Conservation (phyloP, 441 rosid species). For the Manihot esculenta region DNA sequence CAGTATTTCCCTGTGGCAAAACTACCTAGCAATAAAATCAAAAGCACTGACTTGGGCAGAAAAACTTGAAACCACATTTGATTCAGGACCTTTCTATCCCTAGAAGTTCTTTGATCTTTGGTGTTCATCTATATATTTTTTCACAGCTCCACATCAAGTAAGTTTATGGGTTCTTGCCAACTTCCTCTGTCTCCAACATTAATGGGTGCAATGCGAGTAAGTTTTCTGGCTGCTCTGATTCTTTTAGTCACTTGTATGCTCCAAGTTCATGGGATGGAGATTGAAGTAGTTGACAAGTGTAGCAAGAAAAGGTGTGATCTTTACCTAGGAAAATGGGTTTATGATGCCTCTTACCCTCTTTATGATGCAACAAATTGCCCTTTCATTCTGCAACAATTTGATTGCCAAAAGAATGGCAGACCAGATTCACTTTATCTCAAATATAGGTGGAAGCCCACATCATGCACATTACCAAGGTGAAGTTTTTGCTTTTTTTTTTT, state of each 20-base stretch:
- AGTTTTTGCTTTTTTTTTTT: not conserved
- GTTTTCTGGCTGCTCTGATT: not conserved
- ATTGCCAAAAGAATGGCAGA: constrained; percentile 14
- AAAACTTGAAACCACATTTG: not conserved
- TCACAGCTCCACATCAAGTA: not conserved
- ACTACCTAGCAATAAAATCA: not conserved
- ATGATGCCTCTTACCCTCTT: constrained; percentile 20
- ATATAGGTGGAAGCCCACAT: constrained; percentile 17
- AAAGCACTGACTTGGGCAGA: not conserved
- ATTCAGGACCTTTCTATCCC: not conserved
- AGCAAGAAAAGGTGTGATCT: constrained; percentile 10
- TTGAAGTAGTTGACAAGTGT: not conserved
- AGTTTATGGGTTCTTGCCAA: not conserved
- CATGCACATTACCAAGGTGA: constrained; percentile 20
- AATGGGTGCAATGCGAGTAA: not conserved
- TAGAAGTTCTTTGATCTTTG: not conserved
- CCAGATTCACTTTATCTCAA: constrained; percentile 10
- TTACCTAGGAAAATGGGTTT: constrained; percentile 23
- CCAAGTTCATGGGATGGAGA: constrained; percentile 1
- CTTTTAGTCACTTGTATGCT: not conserved
- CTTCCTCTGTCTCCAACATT: not conserved
- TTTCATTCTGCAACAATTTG: constrained; percentile 8
- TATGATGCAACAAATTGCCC: constrained; percentile 19
- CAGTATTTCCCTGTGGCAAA: not conserved
- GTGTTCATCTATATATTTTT: not conserved